phyloP scores from a whole-genome alignment of 768 basidiomycete species.

The Suillus variegatus region DNA sequence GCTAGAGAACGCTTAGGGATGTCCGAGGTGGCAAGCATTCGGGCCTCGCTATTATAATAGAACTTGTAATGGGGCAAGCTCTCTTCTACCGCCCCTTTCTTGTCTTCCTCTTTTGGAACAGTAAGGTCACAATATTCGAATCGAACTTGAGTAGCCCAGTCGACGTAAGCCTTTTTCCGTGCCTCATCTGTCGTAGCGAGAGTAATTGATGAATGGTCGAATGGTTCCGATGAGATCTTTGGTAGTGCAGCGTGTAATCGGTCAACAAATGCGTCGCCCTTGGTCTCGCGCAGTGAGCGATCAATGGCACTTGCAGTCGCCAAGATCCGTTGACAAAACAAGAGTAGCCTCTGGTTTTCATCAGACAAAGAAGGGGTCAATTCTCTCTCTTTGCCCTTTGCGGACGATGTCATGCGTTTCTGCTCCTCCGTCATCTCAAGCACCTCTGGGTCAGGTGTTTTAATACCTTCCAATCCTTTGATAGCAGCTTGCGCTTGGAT shows the following conservation, averaged over 20 bases:
- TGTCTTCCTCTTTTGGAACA: slow-evolving; percentile 35
- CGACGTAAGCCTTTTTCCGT: slow-evolving; percentile 67
- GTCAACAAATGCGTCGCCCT: slow-evolving; percentile 84
- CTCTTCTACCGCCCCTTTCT: slow-evolving; percentile 33
- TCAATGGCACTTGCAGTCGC: slow-evolving; percentile 85
- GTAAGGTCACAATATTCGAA: slow-evolving; percentile 94
- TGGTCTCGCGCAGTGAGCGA: slow-evolving; percentile 82
- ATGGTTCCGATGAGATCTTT: slow-evolving; percentile 58
- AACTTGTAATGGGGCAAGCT: slow-evolving; percentile 76
- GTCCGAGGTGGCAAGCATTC: slow-evolving; percentile 81
- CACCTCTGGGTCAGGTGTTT: slow-evolving; percentile 44
- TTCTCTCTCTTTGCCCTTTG: slow-evolving; percentile 57
- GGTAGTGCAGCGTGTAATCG: slow-evolving; percentile 77
- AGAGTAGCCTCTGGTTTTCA: slow-evolving; percentile 75
- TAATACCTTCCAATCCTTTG: slow-evolving; percentile 77
- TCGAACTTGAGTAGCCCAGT: slow-evolving; percentile 79
- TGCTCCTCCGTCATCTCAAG: slow-evolving; percentile 86
- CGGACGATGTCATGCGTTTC: slow-evolving; percentile 81
- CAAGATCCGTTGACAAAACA: slow-evolving; percentile 86
- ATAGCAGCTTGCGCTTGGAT: slow-evolving; percentile 93
- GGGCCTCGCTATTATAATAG: slow-evolving; percentile 78
- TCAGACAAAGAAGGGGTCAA: slow-evolving; percentile 49
- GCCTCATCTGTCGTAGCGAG: slow-evolving; percentile 66
- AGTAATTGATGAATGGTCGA: slow-evolving; percentile 37
- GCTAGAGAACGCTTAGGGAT: slow-evolving; percentile 91